Conservation (phyloP, 257 asterid genomes). For the Salvia miltiorrhiza region DNA sequence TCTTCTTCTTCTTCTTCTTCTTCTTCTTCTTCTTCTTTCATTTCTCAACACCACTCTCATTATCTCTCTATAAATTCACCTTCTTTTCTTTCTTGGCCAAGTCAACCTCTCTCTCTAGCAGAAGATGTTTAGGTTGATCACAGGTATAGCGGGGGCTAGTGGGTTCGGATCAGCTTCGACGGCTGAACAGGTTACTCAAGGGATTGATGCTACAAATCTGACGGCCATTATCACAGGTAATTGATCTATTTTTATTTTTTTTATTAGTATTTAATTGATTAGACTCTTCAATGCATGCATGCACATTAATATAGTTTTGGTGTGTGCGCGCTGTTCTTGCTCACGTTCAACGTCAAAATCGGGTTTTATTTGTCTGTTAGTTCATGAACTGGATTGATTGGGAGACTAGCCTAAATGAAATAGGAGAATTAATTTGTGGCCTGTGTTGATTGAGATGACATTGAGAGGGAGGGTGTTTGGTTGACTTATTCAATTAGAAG, state of each 20-base stretch:
- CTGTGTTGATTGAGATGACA: too few relatives aligned
- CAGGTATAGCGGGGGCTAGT: slow-evolving; percentile 71
- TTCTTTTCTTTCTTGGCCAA: neutral
- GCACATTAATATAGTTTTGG: neutral
- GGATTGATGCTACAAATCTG: slow-evolving; percentile 52
- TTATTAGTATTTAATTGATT: too few relatives aligned
- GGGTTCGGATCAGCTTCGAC: slow-evolving; percentile 90
- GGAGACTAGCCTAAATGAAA: neutral
- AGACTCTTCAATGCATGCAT: neutral
- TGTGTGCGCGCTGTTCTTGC: neutral
- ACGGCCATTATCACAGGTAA: slow-evolving; percentile 70
- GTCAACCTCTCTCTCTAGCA: neutral
- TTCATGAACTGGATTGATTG: neutral
- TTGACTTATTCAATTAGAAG: too few relatives aligned
- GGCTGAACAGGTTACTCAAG: slow-evolving; percentile 61
- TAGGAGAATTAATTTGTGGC: neutral
- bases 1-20: neutral
- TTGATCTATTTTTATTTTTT: neutral
- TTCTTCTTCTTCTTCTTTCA: neutral
- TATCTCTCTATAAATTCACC: slow-evolving; percentile 11
- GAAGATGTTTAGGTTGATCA: slow-evolving; percentile 58
- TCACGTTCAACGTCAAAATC: neutral
- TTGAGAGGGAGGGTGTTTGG: too few relatives aligned
- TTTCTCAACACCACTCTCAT: too few relatives aligned
- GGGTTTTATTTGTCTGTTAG: neutral